A percentile compares a stretch with the other conserved stretches of the same genome.
Evolutionary conservation across 1,139 yeast genomes (phyloP).

Genomic region (Groenewaldozyma auringiensis): DNA sequence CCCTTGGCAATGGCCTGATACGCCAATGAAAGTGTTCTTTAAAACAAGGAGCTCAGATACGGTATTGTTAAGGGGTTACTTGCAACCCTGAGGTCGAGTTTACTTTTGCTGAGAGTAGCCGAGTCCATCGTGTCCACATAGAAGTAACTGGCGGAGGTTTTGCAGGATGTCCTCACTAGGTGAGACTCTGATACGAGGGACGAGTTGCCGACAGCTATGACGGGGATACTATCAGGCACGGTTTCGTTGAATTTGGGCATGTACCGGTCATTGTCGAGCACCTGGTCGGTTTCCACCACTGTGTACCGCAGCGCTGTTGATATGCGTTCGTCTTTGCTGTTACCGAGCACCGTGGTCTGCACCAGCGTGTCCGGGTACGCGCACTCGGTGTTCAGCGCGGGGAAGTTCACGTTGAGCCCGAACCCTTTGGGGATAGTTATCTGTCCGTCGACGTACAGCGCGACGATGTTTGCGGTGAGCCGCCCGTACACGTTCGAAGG

Average conservation of each 20-base stretch:
- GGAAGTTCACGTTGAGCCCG: slow-evolving; percentile 42
- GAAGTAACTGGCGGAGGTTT: background rate
- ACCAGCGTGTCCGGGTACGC: background rate
- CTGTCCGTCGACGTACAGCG: slow-evolving; percentile 13
- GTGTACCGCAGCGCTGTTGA: background rate
- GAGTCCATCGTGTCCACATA: background rate
- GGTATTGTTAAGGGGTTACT: background rate
- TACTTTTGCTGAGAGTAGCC: background rate
- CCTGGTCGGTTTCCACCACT: background rate
- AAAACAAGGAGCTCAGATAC: no score
- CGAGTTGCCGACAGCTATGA: background rate
- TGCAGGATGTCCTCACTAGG: background rate
- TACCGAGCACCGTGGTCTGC: slow-evolving; percentile 4
- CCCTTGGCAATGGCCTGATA: no score
- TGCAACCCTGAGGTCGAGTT: background rate
- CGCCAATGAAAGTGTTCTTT: no score
- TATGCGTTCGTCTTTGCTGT: background rate
- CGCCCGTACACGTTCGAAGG: background rate
- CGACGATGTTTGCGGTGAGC: background rate
- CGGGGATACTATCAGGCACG: background rate
- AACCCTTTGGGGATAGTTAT: slow-evolving; percentile 33
- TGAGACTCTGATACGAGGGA: background rate
- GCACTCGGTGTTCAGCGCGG: slow-evolving; percentile 15
- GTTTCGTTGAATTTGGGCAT: background rate
- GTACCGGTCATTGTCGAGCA: background rate